These are phyloP conservation scores for Cenococcum geophilum DNA, from an alignment of 495 filamentous ascomycete genomes.

Conservation along the genomic window DNA sequence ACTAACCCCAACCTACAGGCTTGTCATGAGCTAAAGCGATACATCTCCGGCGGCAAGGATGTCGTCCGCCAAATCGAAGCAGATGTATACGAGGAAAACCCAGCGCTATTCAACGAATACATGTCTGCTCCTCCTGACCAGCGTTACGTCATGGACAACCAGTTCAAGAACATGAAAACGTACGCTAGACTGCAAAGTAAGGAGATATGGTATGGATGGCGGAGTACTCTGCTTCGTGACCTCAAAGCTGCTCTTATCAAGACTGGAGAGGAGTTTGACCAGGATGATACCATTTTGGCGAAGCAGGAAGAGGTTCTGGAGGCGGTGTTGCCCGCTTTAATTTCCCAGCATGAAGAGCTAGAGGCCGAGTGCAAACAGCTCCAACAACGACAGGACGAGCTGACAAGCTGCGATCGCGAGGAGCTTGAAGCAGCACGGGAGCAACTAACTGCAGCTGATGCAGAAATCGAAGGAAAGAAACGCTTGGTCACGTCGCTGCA, in stretches of 20 bases:
- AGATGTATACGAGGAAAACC: slow-evolving; percentile 81
- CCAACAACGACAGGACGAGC: slow-evolving; percentile 63
- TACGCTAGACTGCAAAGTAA: slow-evolving; percentile 84
- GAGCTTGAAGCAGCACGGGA: slow-evolving; percentile 63
- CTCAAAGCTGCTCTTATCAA: slow-evolving; percentile 71
- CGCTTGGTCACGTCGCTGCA: slow-evolving; percentile 58
- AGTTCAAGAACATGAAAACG: slow-evolving; percentile 94
- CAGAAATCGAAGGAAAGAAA: slow-evolving; percentile 62
- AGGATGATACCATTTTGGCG: slow-evolving; percentile 61
- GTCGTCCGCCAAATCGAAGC: slow-evolving; percentile 84
- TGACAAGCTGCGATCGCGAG: slow-evolving; percentile 71
- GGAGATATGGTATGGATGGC: slow-evolving; percentile 96
- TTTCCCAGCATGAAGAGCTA: slow-evolving; percentile 53
- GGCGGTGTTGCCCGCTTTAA: slow-evolving; percentile 57
- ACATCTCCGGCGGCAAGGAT: slow-evolving; percentile 82
- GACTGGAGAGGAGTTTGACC: slow-evolving; percentile 67
- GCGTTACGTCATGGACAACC: slow-evolving; percentile 81
- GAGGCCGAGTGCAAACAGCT: slow-evolving; percentile 57
- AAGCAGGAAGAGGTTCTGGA: slow-evolving; percentile 62
- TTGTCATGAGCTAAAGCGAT: slow-evolving; percentile 88
- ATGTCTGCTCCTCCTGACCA: slow-evolving; percentile 78
- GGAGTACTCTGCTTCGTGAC: slow-evolving; percentile 80
- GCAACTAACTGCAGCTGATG: slow-evolving; percentile 57
- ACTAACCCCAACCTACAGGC: slow-evolving; percentile 45
- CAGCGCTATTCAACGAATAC: slow-evolving; percentile 86